phyloP scores from a whole-genome alignment of 2,329 filamentous ascomycete species.

The Microsporum canis region DNA sequence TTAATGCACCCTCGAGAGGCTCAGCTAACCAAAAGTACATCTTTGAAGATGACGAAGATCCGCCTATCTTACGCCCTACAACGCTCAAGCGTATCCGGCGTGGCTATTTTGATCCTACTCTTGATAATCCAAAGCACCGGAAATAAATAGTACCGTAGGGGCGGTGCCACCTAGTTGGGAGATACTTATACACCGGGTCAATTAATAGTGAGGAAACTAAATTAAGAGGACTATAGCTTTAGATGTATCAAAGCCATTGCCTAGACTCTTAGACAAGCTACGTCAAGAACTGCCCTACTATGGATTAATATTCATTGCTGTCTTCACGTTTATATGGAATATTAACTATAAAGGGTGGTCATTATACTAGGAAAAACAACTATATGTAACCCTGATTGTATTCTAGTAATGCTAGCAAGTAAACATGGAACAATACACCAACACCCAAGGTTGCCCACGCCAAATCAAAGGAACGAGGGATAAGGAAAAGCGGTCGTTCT shows the following conservation, averaged over 20 bases:
- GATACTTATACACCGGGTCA: too few relatives aligned
- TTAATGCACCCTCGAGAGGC: neutral
- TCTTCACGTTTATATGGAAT: too few relatives aligned
- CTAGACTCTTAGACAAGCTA: too few relatives aligned
- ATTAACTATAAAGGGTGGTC: too few relatives aligned
- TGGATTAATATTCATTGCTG: too few relatives aligned
- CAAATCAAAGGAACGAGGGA: neutral
- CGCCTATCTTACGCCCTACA: constrained; percentile 6
- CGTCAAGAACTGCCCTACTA: too few relatives aligned
- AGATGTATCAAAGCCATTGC: too few relatives aligned
- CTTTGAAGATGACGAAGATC: constrained; percentile 1
- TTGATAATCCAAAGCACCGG: neutral
- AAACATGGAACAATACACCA: neutral
- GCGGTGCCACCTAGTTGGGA: too few relatives aligned
- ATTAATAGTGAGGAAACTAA: too few relatives aligned
- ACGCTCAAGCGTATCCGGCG: constrained; percentile 8
- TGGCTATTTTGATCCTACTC: constrained; percentile 1
- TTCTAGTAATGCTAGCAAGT: neutral
- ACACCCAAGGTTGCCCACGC: neutral
- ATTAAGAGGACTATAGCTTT: too few relatives aligned
- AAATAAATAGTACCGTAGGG: neutral
- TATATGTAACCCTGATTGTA: neutral
- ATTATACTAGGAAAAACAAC: neutral
- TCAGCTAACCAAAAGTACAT: neutral
- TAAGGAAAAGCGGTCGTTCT: neutral